Evolutionary conservation across 2,329 filamentous ascomycete genomes (phyloP).

Genomic region (Monascus ruber): DNA sequence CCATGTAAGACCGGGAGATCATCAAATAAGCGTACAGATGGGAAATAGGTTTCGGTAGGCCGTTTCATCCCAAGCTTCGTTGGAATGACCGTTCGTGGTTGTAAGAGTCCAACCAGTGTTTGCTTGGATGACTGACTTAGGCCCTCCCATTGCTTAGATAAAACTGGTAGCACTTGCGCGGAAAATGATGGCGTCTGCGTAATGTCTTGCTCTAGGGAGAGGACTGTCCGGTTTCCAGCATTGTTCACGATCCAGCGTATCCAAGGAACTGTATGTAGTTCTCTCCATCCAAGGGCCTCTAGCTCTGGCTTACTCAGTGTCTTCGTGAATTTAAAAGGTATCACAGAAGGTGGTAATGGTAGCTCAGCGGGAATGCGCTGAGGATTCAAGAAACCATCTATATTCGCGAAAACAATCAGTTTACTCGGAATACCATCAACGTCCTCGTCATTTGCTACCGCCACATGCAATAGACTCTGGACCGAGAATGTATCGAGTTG

Average conservation of each 20-base stretch:
- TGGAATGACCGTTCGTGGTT: slow-evolving; percentile 64
- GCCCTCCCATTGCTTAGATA: slow-evolving; percentile 88
- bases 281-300: slow-evolving; percentile 72
- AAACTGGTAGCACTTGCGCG: slow-evolving; percentile 59
- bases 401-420: slow-evolving; percentile 65
- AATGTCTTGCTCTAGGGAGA: slow-evolving; percentile 55
- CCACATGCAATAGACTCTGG: slow-evolving; percentile 63
- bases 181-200: slow-evolving; percentile 64
- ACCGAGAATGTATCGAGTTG: slow-evolving; percentile 61
- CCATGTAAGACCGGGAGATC: slow-evolving; percentile 74
- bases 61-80: slow-evolving; percentile 83
- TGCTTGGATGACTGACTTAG: slow-evolving; percentile 55
- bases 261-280: slow-evolving; percentile 79
- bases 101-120: slow-evolving; percentile 53
- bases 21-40: slow-evolving; percentile 87
- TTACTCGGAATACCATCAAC: slow-evolving; percentile 49
- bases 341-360: slow-evolving; percentile 67
- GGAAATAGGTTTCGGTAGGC: slow-evolving; percentile 80
- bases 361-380: slow-evolving; percentile 69
- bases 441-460: slow-evolving; percentile 45
- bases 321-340: slow-evolving; percentile 75
- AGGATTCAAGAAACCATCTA: slow-evolving; percentile 64
- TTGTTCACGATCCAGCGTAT: slow-evolving; percentile 66
- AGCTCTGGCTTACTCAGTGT: slow-evolving; percentile 56
- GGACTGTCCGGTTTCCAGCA: slow-evolving; percentile 43